These are phyloP conservation scores for Hypoxylon trugodes DNA, from an alignment of 495 filamentous ascomycete species.

Conservation along the genomic window DNA sequence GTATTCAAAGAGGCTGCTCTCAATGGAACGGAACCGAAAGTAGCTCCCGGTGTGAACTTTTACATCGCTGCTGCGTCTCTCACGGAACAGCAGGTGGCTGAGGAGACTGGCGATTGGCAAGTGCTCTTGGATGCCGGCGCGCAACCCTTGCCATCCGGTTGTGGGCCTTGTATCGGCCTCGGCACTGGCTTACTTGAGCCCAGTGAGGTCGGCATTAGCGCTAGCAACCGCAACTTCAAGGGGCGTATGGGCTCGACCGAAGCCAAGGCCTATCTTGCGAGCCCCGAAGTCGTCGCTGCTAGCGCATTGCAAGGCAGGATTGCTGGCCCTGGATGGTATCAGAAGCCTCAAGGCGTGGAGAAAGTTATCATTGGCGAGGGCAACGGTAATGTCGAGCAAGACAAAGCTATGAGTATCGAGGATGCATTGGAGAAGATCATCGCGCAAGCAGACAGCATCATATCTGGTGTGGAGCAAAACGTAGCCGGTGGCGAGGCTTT, in stretches of 20 bases:
- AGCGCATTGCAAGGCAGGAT: slow-evolving; percentile 84
- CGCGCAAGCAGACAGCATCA: slow-evolving; percentile 67
- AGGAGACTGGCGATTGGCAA: slow-evolving; percentile 90
- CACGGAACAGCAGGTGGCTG: slow-evolving; percentile 79
- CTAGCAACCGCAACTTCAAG: slow-evolving; percentile 92
- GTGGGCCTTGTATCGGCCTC: slow-evolving; percentile 91
- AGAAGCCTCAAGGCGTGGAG: slow-evolving; percentile 69
- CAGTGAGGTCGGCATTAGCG: slow-evolving; percentile 89
- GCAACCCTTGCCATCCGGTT: slow-evolving; percentile 76
- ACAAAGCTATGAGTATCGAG: slow-evolving; percentile 68
- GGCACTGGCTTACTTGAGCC: slow-evolving; percentile 84
- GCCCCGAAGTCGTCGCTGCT: slow-evolving; percentile 86
- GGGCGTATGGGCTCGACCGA: slow-evolving; percentile 87
- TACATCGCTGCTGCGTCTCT: slow-evolving; percentile 91
- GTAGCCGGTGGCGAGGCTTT: slow-evolving; percentile 43
- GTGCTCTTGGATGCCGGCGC: slow-evolving; percentile 82
- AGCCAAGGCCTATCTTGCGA: slow-evolving; percentile 82
- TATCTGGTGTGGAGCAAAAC: slow-evolving; percentile 40
- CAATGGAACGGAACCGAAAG: slow-evolving; percentile 67
- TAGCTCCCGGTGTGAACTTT: slow-evolving; percentile 81
- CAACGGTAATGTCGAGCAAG: slow-evolving; percentile 66
- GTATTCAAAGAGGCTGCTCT: slow-evolving; percentile 84
- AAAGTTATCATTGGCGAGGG: slow-evolving; percentile 77
- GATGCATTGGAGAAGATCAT: slow-evolving; percentile 76
- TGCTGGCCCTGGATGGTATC: slow-evolving; percentile 82